Evolutionary conservation across 2,329 filamentous ascomycete genomes (phyloP), one percentile per base, ranked within the genome.

Genomic region (Colletotrichum cuscutae): DNA sequence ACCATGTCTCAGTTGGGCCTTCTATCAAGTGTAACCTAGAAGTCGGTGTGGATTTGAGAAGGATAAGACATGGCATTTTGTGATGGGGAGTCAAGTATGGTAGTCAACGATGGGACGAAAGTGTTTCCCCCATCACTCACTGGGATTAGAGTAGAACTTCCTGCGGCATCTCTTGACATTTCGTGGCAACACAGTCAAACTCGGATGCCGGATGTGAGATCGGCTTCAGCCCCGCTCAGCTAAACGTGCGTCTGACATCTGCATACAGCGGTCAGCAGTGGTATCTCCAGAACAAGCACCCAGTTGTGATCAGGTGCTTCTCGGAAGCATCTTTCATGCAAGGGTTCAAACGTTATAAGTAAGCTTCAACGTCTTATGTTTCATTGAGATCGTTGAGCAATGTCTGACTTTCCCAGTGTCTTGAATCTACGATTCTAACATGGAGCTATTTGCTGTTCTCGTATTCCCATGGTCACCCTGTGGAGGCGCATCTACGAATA

Each of bases 1-100:
- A 13, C n/a, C 6, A 61, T 69, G 65, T 72, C 69, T 72, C 69
- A 68, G 37, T 22, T 22, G 15, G 4, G 8, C 52, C 1, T 58
- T 52, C 13, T 58, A 37, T 22, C 12, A 22, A 13, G 19, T 63
- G 52, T 62, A 28, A 58, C 28, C 35, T 63, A 60, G n/a, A 13
- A 28, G 42, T 46, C 42, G 19, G 42, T 46, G 42, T 46, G 42
- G 42, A n/a, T 19, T 46, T 46, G 15, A 8, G 42, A 46, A 42
- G 42, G 42, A n/a, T 8, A 46, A 46, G 42, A 46, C 42, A n/a
- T n/a, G 7, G 3, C 6, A 46, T 24, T 53, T 35, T 58, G 49
- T n/a, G 7, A 13, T 28, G 9, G 5, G 26, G 5, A 19, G 11
- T 15, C 13, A 54, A 42, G 19, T 24, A 56, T 19, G 3, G 24